Percentiles rank a stretch among this genome's conserved stretches.
Conservation (phyloP, 2,329 filamentous ascomycete species). For the Verticillium zaregamsianum region DNA sequence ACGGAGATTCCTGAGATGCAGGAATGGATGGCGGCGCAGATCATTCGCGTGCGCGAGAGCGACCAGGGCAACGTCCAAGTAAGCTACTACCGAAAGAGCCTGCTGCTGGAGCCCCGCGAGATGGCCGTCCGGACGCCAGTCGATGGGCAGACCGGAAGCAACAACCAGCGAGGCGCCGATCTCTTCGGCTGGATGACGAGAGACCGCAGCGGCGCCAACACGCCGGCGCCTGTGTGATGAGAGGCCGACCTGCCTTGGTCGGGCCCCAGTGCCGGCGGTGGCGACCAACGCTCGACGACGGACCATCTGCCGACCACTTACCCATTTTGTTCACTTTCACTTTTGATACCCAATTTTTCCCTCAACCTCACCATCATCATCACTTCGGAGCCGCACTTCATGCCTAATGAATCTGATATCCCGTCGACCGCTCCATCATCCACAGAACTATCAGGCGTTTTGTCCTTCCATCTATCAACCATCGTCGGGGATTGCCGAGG, state of each 20-base stretch:
- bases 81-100: slow-evolving; percentile 73
- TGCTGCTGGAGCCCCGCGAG: slow-evolving; percentile 76
- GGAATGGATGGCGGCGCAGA: slow-evolving; percentile 83
- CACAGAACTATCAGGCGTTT: background rate
- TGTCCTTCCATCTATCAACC: background rate
- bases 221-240: slow-evolving; percentile 4
- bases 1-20: slow-evolving; percentile 83
- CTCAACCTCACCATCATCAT: slow-evolving; percentile 5
- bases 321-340: slow-evolving; percentile 11
- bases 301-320: slow-evolving; percentile 1
- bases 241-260: background rate
- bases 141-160: slow-evolving; percentile 22
- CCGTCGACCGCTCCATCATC: background rate
- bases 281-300: background rate
- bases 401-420: background rate
- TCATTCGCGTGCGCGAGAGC: slow-evolving; percentile 66
- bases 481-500: background rate
- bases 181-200: slow-evolving; percentile 49
- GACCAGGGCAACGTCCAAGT: slow-evolving; percentile 55
- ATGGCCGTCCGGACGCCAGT: slow-evolving; percentile 25
- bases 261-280: background rate
- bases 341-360: slow-evolving; percentile 31
- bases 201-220: slow-evolving; percentile 28
- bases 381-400: slow-evolving; percentile 5
- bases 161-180: slow-evolving; percentile 28